phyloP scores from a whole-genome alignment of 2,329 filamentous ascomycete species.

The Microdochium nivale region DNA sequence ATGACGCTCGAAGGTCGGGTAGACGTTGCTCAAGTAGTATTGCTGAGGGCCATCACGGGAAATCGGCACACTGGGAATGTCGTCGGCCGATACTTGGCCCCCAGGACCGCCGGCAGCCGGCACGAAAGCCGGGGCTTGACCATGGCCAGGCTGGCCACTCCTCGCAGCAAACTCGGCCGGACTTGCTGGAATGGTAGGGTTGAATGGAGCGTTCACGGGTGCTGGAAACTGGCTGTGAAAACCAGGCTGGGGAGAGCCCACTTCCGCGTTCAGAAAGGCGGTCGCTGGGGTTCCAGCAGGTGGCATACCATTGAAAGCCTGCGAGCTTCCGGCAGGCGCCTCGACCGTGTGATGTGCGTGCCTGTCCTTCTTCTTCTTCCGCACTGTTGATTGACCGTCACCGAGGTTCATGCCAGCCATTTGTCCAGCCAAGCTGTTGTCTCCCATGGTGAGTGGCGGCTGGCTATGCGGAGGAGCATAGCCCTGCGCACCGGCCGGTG shows the following conservation, averaged over 20 bases:
- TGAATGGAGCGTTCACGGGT: conserved; percentile 44
- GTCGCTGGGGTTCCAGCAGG: conserved; percentile 45
- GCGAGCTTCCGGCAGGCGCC: conserved; percentile 56
- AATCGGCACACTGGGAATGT: conserved; percentile 83
- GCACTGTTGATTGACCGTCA: conserved; percentile 39
- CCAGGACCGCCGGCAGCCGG: conserved; percentile 57
- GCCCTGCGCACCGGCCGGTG: conserved; percentile 21
- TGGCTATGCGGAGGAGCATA: conserved; percentile 20
- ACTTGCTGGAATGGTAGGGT: conserved; percentile 29
- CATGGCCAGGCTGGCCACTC: conserved; percentile 23
- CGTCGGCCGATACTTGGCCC: conserved; percentile 76
- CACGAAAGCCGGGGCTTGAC: conserved; percentile 35
- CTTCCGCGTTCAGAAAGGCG: conserved; percentile 50
- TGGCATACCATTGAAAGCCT: conserved; percentile 62
- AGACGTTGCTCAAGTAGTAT: conserved; percentile 79
- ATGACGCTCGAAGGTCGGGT: conserved; percentile 92
- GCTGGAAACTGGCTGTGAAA: conserved; percentile 55
- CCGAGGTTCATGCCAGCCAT: conserved; percentile 70
- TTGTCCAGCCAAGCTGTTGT: conserved; percentile 49
- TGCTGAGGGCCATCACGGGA: conserved; percentile 76
- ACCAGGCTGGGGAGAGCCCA: conserved; percentile 32
- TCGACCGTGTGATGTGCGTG: conserved; percentile 89
- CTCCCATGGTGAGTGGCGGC: conserved; percentile 26
- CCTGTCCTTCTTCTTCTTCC: conserved; percentile 86
- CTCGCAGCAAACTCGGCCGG: conserved; percentile 37